Base-by-base conservation (phyloP, 1,284 basidiomycete species). In the Ganoderma multipileum region DNA sequence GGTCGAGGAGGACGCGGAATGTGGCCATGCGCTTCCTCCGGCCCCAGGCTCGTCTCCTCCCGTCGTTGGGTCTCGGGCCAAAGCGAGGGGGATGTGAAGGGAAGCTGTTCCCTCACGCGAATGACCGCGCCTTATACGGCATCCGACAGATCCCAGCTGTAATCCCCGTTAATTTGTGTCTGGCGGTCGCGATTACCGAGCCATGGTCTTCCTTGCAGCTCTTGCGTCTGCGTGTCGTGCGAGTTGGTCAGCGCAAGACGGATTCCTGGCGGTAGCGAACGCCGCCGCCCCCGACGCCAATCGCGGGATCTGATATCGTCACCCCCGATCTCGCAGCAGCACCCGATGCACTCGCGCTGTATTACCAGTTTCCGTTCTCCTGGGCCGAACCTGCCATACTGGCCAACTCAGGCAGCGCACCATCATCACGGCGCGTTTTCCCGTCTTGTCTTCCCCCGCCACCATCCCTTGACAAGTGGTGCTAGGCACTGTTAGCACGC, bases 331-430 rank as follows among this genome's bases (percentile, higher is more conserved):
- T 66, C 70, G 20, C 36, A 50, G 23, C 20, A 18, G n/a, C n/a
- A n/a, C 30, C 55, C 55, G 55, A 33, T n/a, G n/a, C 23, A 26
- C 8, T 2, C 52, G 28, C 33, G 11, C 39, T 41, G 52, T 30
- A 60, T 60, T 41, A 33, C 55, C 36, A 23, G 47, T 44, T 54
- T 33, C 71, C 68, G 33, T 33, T 42, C 20, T 36, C 33, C 28
- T 20, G 68, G 68, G 9, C 52, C 62, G 8, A 1, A 16, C 28
- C 26, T 72, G 41, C 71, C 67, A 41, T 68, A 47, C 38, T 28
- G 44, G 61, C 61, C 64, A 55, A 16, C n/a, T 23, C 52, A 55
- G 30, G 30, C 55, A 9, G 18, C 6, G 28, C 18, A 38, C 55
- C 30, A 38, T 23, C 33, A 50, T 9, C 30, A 4, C 23, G 11